Percentiles rank a stretch among this genome's conserved stretches.
These are phyloP conservation scores for Zalaria sp. DNA, from an alignment of 2,329 filamentous ascomycete genomes.

Conservation along the genomic window DNA sequence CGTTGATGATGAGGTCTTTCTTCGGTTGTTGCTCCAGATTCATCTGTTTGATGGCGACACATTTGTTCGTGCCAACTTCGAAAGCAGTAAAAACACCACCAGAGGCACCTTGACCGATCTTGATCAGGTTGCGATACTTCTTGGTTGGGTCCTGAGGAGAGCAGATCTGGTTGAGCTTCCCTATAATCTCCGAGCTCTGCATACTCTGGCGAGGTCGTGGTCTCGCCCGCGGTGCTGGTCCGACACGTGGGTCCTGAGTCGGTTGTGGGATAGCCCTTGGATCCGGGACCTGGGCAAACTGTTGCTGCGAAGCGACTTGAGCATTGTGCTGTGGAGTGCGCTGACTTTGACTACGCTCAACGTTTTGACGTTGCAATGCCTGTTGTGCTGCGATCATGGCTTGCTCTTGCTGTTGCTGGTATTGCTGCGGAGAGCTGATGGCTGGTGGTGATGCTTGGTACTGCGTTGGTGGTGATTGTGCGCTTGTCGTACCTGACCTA, in stretches of 20 bases:
- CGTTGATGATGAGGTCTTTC: constrained; percentile 98
- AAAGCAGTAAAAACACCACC: constrained; percentile 91
- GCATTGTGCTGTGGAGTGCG: constrained; percentile 26
- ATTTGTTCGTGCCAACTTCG: constrained; percentile 66
- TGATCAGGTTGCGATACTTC: constrained; percentile 75
- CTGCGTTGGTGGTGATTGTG: constrained; percentile 14
- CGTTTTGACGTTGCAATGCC: constrained; percentile 49
- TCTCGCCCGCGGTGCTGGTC: constrained; percentile 52
- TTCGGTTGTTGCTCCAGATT: constrained; percentile 96
- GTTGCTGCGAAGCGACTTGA: constrained; percentile 37
- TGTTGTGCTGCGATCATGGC: constrained; percentile 69
- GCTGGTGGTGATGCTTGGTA: constrained; percentile 34
- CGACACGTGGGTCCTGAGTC: constrained; percentile 33
- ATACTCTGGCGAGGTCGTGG: constrained; percentile 68
- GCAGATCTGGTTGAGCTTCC: constrained; percentile 76
- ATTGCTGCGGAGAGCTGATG: constrained; percentile 28
- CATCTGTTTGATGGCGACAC: constrained; percentile 99
- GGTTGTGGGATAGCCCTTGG: constrained; percentile 29
- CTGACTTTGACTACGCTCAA: constrained; percentile 63
- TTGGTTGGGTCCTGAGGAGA: constrained; percentile 78
- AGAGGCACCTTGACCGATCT: constrained; percentile 94
- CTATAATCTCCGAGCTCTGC: constrained; percentile 61
- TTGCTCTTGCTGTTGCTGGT: constrained; percentile 68
- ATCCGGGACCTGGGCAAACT: constrained; percentile 24
- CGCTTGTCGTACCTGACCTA: constrained; percentile 6